Percentiles rank a stretch among this genome's conserved stretches.
phyloP scores from a whole-genome alignment of 768 basidiomycete species.

The Dioszegia crocea region DNA sequence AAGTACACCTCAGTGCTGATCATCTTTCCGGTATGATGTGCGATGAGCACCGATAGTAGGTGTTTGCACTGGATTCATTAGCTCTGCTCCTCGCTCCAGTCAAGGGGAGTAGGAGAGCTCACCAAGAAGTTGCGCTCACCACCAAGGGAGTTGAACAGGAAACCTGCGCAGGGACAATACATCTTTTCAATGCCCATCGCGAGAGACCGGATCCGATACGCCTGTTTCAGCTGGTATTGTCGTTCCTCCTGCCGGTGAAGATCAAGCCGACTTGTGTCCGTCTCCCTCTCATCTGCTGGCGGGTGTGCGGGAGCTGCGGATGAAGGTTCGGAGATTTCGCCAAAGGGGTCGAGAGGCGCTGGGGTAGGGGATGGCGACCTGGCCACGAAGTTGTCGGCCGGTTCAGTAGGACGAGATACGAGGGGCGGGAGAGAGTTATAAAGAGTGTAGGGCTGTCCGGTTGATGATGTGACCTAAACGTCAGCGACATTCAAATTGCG shows the following conservation, averaged over 20 bases:
- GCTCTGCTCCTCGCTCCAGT: not conserved
- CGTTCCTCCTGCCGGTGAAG: not conserved
- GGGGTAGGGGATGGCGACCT: constrained; percentile 3
- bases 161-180: constrained; percentile 43
- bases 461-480: constrained; percentile 28
- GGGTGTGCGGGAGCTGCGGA: not conserved
- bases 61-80: constrained; percentile 41
- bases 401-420: not conserved
- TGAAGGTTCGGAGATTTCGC: not conserved
- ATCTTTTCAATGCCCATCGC: constrained; percentile 11
- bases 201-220: not conserved
- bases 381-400: too few species aligned
- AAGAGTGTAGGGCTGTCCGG: constrained; percentile 35
- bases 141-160: constrained; percentile 33
- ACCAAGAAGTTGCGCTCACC: constrained; percentile 32
- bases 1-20: constrained; percentile 21
- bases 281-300: not conserved
- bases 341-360: not conserved
- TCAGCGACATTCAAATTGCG: not conserved
- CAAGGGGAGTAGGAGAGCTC: constrained; percentile 3
- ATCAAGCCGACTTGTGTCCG: not conserved
- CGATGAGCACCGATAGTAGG: constrained; percentile 31
- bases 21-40: constrained; percentile 24
- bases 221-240: not conserved
- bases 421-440: constrained; percentile 15